Evolutionary conservation across 129 eudicot species (phyloP).

Genomic region (Artemisia argyi): DNA sequence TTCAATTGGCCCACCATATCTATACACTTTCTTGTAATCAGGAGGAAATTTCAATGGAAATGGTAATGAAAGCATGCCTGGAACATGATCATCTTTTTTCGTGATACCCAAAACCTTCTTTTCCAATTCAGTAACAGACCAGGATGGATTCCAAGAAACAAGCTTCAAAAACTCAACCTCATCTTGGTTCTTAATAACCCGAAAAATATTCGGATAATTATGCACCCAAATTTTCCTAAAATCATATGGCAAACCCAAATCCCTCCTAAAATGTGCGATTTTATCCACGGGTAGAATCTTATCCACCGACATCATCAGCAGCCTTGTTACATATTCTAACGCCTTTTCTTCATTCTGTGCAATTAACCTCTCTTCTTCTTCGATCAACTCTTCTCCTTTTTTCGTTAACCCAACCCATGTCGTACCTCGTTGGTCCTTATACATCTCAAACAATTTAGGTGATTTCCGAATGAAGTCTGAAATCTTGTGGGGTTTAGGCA

Average conservation of each 20-base stretch:
- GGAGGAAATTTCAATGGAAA: slow-evolving; percentile 85
- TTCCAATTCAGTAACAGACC: slow-evolving; percentile 80
- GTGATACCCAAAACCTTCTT: slow-evolving; percentile 49
- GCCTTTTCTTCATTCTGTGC: slow-evolving; percentile 50
- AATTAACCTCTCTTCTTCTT: slow-evolving; percentile 67
- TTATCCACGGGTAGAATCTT: slow-evolving; percentile 42
- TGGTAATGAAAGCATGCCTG: slow-evolving; percentile 68
- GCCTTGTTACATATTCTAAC: slow-evolving; percentile 65
- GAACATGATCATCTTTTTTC: slow-evolving; percentile 44
- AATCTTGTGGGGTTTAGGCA: slow-evolving; percentile 86
- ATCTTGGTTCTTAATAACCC: slow-evolving; percentile 59
- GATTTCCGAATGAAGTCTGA: slow-evolving; percentile 75
- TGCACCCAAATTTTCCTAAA: slow-evolving; percentile 74
- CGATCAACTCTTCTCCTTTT: slow-evolving; percentile 64
- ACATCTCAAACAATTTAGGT: slow-evolving; percentile 79
- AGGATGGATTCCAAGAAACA: slow-evolving; percentile 72
- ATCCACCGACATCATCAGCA: slow-evolving; percentile 84
- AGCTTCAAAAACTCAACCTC: slow-evolving; percentile 85
- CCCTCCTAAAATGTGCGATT: slow-evolving; percentile 90
- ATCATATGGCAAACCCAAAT: slow-evolving; percentile 80
- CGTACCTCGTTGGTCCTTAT: slow-evolving; percentile 61
- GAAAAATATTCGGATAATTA: slow-evolving; percentile 36
- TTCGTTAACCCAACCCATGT: slow-evolving; percentile 83
- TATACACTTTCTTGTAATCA: slow-evolving; percentile 64
- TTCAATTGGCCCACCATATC: slow-evolving; percentile 59